Conservation (phyloP, 1,139 yeast genomes). For the Geotrichum aggregatum region DNA sequence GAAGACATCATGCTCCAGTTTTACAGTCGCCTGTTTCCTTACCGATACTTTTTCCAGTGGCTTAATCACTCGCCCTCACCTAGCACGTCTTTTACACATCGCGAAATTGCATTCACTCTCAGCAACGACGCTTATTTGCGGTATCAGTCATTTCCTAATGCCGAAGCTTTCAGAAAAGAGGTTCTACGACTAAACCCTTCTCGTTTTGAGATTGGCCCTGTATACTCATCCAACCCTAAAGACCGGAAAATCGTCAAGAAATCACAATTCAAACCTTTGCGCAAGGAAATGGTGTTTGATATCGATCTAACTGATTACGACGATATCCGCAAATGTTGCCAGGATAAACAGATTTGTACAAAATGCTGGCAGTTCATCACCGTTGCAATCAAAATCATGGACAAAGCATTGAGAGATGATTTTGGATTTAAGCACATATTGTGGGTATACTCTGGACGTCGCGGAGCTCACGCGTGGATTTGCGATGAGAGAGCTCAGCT, state of each 20-base stretch:
- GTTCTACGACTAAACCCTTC: constrained; percentile 75
- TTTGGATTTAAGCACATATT: constrained; percentile 82
- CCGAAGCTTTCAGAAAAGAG: constrained; percentile 70
- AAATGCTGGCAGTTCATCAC: constrained; percentile 94
- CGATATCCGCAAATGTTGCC: constrained; percentile 87
- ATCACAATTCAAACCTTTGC: constrained; percentile 70
- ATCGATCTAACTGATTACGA: constrained; percentile 97
- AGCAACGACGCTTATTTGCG: constrained; percentile 76
- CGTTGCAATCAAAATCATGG: constrained; percentile 77
- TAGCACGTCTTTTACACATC: constrained; percentile 59
- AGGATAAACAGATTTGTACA: constrained; percentile 74
- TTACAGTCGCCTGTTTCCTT: constrained; percentile 61
- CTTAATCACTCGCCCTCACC: constrained; percentile 77
- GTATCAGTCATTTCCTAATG: constrained; percentile 67
- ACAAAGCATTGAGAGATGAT: constrained; percentile 69
- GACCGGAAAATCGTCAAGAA: constrained; percentile 79
- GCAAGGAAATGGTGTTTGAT: constrained; percentile 90
- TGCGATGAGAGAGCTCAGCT: constrained; percentile 78
- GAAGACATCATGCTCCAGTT: constrained; percentile 39
- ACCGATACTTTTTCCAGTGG: constrained; percentile 78
- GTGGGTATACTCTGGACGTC: constrained; percentile 97
- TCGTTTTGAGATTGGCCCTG: constrained; percentile 94
- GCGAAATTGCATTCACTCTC: constrained; percentile 92
- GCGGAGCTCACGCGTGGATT: constrained; percentile 99
- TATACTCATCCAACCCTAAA: constrained; percentile 79